Evolutionary conservation across 2,329 filamentous ascomycete genomes (phyloP).

Genomic region (Trichoderma endophyticum): DNA sequence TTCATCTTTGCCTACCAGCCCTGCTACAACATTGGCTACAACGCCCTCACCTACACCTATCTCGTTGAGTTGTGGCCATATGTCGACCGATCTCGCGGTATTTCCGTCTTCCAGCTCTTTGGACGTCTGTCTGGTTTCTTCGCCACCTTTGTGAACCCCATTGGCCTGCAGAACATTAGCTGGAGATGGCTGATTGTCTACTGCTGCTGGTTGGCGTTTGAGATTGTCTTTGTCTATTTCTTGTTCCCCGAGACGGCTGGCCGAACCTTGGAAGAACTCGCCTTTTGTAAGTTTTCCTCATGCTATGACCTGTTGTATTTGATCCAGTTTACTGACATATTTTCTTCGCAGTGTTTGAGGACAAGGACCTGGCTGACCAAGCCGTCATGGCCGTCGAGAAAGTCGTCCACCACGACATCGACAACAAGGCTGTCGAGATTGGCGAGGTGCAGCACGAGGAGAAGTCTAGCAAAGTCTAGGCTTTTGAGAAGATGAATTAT

Average conservation of each 20-base stretch:
- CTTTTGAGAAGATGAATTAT: neutral
- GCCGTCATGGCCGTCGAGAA: slow-evolving; percentile 1
- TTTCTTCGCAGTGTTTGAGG: neutral
- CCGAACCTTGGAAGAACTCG: neutral
- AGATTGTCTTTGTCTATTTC: neutral
- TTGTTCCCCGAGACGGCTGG: slow-evolving; percentile 3
- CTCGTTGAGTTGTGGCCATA: slow-evolving; percentile 4
- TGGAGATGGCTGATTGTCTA: slow-evolving; percentile 7
- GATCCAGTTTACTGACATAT: neutral
- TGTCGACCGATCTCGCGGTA: neutral
- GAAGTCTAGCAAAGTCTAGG: neutral
- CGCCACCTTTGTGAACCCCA: slow-evolving; percentile 1
- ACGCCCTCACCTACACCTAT: neutral
- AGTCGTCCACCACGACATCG: neutral
- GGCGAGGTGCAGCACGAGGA: neutral
- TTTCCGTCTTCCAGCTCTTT: neutral
- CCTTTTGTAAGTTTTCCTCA: neutral
- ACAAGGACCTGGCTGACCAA: neutral
- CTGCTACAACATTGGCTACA: slow-evolving; percentile 6
- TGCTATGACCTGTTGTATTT: neutral
- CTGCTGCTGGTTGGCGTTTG: slow-evolving; percentile 1
- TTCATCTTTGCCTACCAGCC: slow-evolving; percentile 4
- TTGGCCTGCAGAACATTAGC: slow-evolving; percentile 1
- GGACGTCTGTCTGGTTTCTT: neutral
- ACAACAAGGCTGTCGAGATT: neutral